Conservation (phyloP, 768 basidiomycete species). For the Sarcomyxa edulis region DNA sequence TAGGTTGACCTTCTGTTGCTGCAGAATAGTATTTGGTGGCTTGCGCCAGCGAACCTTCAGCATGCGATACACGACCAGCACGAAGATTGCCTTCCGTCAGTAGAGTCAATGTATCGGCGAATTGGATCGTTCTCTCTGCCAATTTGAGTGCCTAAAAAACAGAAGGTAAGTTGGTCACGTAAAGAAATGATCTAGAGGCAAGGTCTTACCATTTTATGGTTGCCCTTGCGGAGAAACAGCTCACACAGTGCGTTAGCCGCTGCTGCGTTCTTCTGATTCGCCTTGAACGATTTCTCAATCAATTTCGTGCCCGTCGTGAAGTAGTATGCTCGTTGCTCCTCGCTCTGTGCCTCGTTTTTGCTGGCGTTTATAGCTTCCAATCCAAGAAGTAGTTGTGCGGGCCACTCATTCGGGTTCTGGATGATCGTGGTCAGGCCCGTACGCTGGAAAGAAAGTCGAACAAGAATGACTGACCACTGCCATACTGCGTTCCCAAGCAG, state of each 20-base stretch:
- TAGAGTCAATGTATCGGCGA: conserved; percentile 81
- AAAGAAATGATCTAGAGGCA: not conserved
- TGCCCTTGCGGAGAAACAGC: conserved; percentile 69
- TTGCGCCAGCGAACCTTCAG: conserved; percentile 55
- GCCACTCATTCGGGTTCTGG: conserved; percentile 43
- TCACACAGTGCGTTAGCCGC: conserved; percentile 83
- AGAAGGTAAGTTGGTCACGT: too few relatives aligned
- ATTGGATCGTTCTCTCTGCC: conserved; percentile 91
- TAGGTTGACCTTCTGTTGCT: conserved; percentile 64
- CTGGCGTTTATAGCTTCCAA: conserved; percentile 84
- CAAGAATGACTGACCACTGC: conserved; percentile 59
- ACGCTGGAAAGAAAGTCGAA: not conserved
- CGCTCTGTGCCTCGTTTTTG: conserved; percentile 59
- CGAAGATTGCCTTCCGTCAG: conserved; percentile 84
- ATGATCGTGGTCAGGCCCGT: conserved; percentile 2
- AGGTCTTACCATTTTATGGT: conserved; percentile 53
- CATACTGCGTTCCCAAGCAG: conserved; percentile 87
- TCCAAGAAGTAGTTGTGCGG: conserved; percentile 78
- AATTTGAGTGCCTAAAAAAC: conserved; percentile 73
- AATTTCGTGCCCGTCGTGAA: conserved; percentile 64
- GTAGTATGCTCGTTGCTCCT: conserved; percentile 55
- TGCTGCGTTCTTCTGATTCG: conserved; percentile 70
- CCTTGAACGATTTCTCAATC: conserved; percentile 76
- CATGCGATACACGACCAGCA: conserved; percentile 77
- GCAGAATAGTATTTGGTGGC: conserved; percentile 68